phyloP scores from a whole-genome alignment of 140 eudicot species.

The Senecio squalidus region DNA sequence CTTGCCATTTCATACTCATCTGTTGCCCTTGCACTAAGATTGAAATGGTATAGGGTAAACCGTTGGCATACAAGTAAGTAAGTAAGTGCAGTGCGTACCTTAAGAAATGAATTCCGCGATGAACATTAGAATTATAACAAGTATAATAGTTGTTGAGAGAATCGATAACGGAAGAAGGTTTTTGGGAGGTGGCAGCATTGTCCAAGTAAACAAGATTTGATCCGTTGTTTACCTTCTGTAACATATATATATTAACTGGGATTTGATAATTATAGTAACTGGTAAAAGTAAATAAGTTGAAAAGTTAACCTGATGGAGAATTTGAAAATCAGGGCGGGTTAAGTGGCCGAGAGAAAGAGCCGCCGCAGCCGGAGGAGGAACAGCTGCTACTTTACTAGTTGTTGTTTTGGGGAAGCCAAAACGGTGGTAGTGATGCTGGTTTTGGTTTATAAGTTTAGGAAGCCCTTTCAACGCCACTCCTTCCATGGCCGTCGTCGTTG shows the following conservation, averaged over 20 bases:
- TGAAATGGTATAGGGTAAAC: background rate
- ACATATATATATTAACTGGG: background rate
- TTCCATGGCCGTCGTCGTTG: no score
- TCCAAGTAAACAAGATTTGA: constrained; percentile 85
- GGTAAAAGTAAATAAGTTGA: background rate
- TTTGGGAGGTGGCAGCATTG: constrained; percentile 98
- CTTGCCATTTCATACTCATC: constrained; percentile 93
- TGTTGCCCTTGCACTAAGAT: constrained; percentile 83
- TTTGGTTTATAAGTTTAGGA: no score
- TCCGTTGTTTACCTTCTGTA: constrained; percentile 74
- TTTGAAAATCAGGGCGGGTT: constrained; percentile 83
- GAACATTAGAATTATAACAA: constrained; percentile 85
- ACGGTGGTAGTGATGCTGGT: constrained; percentile 6
- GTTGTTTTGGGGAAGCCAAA: constrained; percentile 15
- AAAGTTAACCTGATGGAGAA: constrained; percentile 99
- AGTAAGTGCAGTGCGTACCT: no score
- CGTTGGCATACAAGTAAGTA: background rate
- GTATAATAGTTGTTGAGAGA: constrained; percentile 69
- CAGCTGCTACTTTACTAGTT: constrained; percentile 17
- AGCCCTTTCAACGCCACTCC: no score
- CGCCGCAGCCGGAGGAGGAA: constrained; percentile 23
- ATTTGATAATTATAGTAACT: background rate
- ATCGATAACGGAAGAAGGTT: constrained; percentile 76
- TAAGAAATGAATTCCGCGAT: constrained; percentile 90
- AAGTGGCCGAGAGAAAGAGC: constrained; percentile 54